Base-by-base conservation (phyloP, 2,329 filamentous ascomycete species). In the Diaporthe vaccinii region DNA sequence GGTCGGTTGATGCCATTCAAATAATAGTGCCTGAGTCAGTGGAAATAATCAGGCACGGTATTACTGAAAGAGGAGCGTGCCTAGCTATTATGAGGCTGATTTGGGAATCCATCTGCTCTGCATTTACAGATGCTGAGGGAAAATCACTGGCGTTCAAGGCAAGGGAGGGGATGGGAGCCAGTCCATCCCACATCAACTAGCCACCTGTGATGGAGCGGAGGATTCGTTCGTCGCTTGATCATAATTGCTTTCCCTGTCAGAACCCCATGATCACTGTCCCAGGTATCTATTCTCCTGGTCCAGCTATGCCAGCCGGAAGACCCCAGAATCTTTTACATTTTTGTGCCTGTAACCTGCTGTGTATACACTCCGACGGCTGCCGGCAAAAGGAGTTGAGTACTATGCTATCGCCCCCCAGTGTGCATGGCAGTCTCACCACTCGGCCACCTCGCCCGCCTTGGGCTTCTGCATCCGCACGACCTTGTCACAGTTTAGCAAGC, bases 401-500 rank as follows among this genome's bases (percentile, higher is more conserved):
- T 55, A 31, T 41, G 65, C 49, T 55, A 22, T 34, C 36, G 15
- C 15, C 49, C 31, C 34, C 34, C n/a, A 14, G 34, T 55, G 14
- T 41, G 1, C 20, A 28, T 49, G 15, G 31, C 49, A 55, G 34
- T 46, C 75, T 82, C 77, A 88, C 87, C 87, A 88, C 79, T 85
- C 83, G 5, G 83, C 74, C 22, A 88, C 79, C 84, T 88, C 86
- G 22, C 86, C 88, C 0, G 85, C 80, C 80, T 86, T 86, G 28
- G 89, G 88, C 78, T 85, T 86, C 83, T 93, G 86, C 79, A 93
- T 86, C 74, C 92, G 88, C 17, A 94, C 84, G 31, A 94, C 88
- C 85, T 94, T 94, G 85, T 93, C 92, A 79, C 89, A 91, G 84
- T 94, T 94, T 71, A 93, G 87, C 72, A 94, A 83, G 78, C 89